Conservation (phyloP, 352 stramenopile species). For the Phytophthora lateralis region DNA sequence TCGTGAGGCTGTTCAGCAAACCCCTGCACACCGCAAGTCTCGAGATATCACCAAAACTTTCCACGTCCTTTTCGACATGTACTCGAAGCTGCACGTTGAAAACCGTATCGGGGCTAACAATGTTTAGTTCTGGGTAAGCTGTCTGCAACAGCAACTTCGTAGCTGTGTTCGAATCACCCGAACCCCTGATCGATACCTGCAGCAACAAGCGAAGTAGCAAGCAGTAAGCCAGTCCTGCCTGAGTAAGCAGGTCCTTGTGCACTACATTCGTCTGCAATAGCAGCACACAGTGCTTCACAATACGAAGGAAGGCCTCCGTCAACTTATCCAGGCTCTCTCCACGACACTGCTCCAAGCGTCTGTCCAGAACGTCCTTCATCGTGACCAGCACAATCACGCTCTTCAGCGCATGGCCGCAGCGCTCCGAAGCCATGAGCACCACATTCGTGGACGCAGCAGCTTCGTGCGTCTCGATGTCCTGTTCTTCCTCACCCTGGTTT, state of each 20-base stretch:
- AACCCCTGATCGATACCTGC: constrained; percentile 18
- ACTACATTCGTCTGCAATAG: constrained; percentile 72
- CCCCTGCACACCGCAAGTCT: constrained; percentile 74
- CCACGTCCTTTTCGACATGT: constrained; percentile 47
- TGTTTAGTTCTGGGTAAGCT: constrained; percentile 42
- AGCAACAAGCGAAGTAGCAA: constrained; percentile 68
- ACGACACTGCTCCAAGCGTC: constrained; percentile 32
- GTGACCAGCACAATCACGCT: constrained; percentile 66
- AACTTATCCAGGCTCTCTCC: constrained; percentile 11
- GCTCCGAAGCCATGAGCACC: constrained; percentile 76
- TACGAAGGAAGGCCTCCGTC: constrained; percentile 37
- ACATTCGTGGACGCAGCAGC: constrained; percentile 55
- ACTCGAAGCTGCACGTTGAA: constrained; percentile 15
- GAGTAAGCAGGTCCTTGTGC: constrained; percentile 83
- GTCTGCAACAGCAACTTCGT: constrained; percentile 47
- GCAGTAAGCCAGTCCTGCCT: constrained; percentile 72
- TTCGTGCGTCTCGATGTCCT: constrained; percentile 19
- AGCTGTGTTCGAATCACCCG: constrained; percentile 1
- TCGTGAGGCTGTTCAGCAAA: constrained; percentile 65
- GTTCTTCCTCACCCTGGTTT: constrained; percentile 11
- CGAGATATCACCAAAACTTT: constrained; percentile 54
- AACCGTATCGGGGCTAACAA: constrained; percentile 16
- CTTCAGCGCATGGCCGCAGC: constrained; percentile 74
- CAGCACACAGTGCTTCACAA: constrained; percentile 64
- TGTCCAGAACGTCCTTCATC: constrained; percentile 64